These are phyloP conservation scores for apple (Malus domestica) DNA, from an alignment of 306 rosid species.

Conservation along the genomic window ASM211411v1 NC_041798.1:10191501-10192000, in stretches of 20 bases:
- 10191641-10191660: constrained; percentile 76
- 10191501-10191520: constrained; percentile 78
- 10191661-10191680: constrained; percentile 74
- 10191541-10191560: constrained; percentile 54
- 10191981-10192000: constrained; percentile 78
- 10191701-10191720: constrained; percentile 53
- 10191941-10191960: constrained; percentile 64
- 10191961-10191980: constrained; percentile 95
- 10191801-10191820: constrained; percentile 64
- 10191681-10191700: constrained; percentile 88
- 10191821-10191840: constrained; percentile 68
- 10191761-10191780: constrained; percentile 69
- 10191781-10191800: constrained; percentile 68
- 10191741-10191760: constrained; percentile 74
- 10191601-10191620: constrained; percentile 77
- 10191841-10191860: constrained; percentile 91
- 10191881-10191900: constrained; percentile 72
- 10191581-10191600: constrained; percentile 74
- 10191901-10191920: constrained; percentile 89
- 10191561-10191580: constrained; percentile 54
- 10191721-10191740: constrained; percentile 86
- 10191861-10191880: constrained; percentile 88
- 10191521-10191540: constrained; percentile 68
- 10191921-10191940: constrained; percentile 60
- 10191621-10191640: constrained; percentile 65